Evolutionary conservation across 192 early-diverging fungal species (phyloP).

Genomic region (Rhizophagus clarus): DNA sequence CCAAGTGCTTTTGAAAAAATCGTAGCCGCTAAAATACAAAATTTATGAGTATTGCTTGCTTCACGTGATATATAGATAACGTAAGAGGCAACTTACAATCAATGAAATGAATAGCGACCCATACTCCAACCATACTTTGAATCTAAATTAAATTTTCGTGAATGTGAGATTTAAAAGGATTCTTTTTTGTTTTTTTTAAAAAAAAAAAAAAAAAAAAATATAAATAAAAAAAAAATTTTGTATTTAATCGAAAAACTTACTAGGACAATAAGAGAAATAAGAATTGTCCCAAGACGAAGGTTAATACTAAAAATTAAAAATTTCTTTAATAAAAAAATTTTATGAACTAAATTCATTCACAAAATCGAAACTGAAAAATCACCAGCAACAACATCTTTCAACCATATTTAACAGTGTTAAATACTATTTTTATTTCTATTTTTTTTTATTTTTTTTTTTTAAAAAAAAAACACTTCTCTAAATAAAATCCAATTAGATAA

Average conservation of each 20-base stretch:
- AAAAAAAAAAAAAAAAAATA: neutral
- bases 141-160: neutral
- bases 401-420: neutral
- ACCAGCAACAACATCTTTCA: constrained; percentile 8
- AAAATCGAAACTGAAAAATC: neutral
- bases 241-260: neutral
- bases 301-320: constrained; percentile 1
- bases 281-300: neutral
- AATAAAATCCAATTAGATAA: neutral
- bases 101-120: neutral
- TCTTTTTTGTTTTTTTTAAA: neutral
- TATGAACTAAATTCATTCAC: neutral
- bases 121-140: neutral
- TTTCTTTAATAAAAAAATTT: neutral
- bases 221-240: neutral
- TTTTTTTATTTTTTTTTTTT: too few relatives aligned
- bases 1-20: neutral
- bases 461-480: neutral
- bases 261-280: neutral
- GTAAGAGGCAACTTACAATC: neutral
- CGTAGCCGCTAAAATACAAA: neutral
- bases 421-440: too few relatives aligned
- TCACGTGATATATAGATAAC: neutral
- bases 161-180: too few relatives aligned
- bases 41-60: too few relatives aligned